Percentiles rank a stretch among this genome's conserved stretches.
These are phyloP conservation scores for Thoreauomyces humboldtii DNA, from an alignment of 192 early-diverging fungal species.

Conservation along the genomic window DNA sequence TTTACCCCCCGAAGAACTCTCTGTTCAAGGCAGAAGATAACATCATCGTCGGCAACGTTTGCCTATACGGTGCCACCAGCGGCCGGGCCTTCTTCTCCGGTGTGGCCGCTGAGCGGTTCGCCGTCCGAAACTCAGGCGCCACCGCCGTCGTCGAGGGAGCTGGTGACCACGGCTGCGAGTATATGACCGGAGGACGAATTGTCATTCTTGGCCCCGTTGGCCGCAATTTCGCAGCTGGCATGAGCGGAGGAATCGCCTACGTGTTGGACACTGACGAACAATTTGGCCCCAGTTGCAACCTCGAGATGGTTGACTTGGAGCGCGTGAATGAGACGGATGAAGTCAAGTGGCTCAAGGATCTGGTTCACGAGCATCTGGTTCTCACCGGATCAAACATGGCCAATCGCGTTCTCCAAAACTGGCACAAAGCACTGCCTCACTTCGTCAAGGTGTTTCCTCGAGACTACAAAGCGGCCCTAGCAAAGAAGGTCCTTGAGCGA, in stretches of 20 bases:
- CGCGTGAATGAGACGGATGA: constrained; percentile 76
- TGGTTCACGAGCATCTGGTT: constrained; percentile 78
- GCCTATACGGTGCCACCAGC: constrained; percentile 93
- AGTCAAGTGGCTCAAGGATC: constrained; percentile 66
- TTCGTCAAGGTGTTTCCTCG: constrained; percentile 93
- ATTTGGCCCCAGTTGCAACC: constrained; percentile 77
- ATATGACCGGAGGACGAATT: constrained; percentile 97
- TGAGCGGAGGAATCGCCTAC: constrained; percentile 97
- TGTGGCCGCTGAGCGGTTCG: constrained; percentile 95
- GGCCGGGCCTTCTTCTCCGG: constrained; percentile 91
- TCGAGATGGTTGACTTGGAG: constrained; percentile 88
- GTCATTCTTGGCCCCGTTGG: constrained; percentile 86
- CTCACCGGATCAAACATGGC: constrained; percentile 81
- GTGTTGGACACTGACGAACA: constrained; percentile 68
- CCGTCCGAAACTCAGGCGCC: constrained; percentile 97
- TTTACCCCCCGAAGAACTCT: constrained; percentile 83
- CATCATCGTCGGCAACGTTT: constrained; percentile 95
- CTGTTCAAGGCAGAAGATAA: constrained; percentile 82
- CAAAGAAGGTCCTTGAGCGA: constrained; percentile 41
- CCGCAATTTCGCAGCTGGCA: constrained; percentile 98
- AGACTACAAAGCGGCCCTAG: constrained; percentile 84
- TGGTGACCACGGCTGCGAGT: constrained; percentile 99
- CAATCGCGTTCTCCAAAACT: constrained; percentile 65
- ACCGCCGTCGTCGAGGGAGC: constrained; percentile 92
- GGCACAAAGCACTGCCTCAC: constrained; percentile 67